Evolutionary conservation across 176 grass and related monocot genomes (phyloP), one percentile per base, ranked within the genome.

Genomic region (Luzula sylvatica): DNA sequence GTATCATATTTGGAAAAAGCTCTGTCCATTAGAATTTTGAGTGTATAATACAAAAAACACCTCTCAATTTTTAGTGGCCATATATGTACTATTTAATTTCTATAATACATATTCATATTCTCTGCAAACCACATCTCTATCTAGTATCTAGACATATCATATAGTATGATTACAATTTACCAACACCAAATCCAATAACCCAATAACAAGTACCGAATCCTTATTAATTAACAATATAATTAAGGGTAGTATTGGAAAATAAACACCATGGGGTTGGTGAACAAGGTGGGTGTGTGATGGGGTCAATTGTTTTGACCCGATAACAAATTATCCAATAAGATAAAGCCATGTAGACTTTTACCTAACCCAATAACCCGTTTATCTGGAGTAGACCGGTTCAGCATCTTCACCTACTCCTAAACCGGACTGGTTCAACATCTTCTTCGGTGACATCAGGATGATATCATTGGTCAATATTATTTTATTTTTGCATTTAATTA

Each of bases 241-340:
- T 17, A 64, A 47, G 43, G 59, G 44, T 4, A 49, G 14, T 17
- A 64, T 29, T 27, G 43, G 39, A 26, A 50, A 49, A 29, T 14
- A 17, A 13, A 2, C 59, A 32, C 26, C 43, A 28, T 29, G 42
- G 39, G 59, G 59, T 64, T 64, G 59, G 59, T 64, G 59, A 64
- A 38, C 39, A 26, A 16, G 24, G 15, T 64, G 39, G 39, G 57
- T 61, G 39, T 12, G 30, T 38, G 28, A 39, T 57, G 29, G 54
- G 55, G 39, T 20, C 13, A 16, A 61, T 25, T 12, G 56, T 27
- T 50, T 64, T 64, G 59, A 64, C 59, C 29, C 21, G 4, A 44
- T 24, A 15, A 21, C 9, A 11, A 48, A 7, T 2, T 44, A 29
- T 15, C 59, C 41, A 64, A 32, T 21, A 2, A 64, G 1, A 1